Base-by-base conservation (phyloP, 371 early-diverging fungal species). In the Syncephalastrum monosporum region DNA sequence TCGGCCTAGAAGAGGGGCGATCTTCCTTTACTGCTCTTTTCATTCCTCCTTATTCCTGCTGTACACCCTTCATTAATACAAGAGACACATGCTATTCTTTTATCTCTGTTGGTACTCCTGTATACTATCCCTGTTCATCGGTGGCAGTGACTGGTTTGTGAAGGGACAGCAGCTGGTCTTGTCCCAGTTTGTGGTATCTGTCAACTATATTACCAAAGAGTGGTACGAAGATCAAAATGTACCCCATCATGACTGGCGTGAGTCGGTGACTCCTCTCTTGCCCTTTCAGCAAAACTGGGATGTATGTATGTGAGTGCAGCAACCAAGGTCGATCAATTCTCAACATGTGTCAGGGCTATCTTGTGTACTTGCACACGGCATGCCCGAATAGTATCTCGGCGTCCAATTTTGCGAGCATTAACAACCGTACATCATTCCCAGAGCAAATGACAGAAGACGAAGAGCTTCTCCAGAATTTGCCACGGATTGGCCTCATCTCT, bases 301-400 rank as follows among this genome's bases (percentile, higher is more conserved):
- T 52, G 52, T 52, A 52, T 42, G 42, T 41, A 50, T 16, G 15
- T 33, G 21, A 24, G 41, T 29, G 21, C n/a, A 29, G n/a, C 33
- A 50, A 16, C 38, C 25, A 48, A 7, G 23, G 21, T 24, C n/a
- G 2, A 33, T 48, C 10, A 5, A 4, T 48, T 21, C 23, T 19
- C 5, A 24, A 23, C n/a, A 0, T 29, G 50, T 33, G 12, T 21
- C 38, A 60, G 60, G 60, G 60, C 7, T 52, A 60, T 23, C 38
- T 60, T 4, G n/a, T 60, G 14, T 43, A 60, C n/a, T 38, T 55
- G 43, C 24, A 54, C 42, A 55, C 60, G 15, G 38, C 55, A 25
- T 60, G 60, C 21, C 55, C 60, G 7, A 44, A 21, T 13, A 27
- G 55, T 4, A 19, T 60, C 21, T 42, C 50, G 16, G 13, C 47